phyloP scores from a whole-genome alignment of 208 protist genomes.

The Lotmaria passim region DNA sequence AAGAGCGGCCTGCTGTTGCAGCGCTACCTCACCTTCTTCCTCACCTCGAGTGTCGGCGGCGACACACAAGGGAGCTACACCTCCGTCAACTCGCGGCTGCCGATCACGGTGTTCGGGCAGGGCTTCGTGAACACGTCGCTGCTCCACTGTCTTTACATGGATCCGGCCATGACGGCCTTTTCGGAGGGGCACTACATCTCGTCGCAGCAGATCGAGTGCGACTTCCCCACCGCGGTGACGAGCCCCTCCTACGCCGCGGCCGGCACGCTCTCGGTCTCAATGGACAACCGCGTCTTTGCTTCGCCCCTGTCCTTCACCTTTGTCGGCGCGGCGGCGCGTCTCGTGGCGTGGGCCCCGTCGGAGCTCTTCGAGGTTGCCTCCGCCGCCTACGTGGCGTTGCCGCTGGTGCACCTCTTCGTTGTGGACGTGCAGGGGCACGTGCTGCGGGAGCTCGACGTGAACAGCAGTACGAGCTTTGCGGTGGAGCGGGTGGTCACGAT shows the following conservation, averaged over 20 bases:
- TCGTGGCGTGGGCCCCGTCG: slow-evolving; percentile 10
- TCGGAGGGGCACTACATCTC: slow-evolving; percentile 22
- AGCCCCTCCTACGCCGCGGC: slow-evolving; percentile 9
- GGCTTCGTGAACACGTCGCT: slow-evolving; percentile 14
- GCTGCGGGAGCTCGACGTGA: slow-evolving; percentile 40
- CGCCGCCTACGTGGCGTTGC: slow-evolving; percentile 26
- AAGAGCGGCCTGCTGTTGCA: slow-evolving; percentile 6
- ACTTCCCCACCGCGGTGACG: not conserved
- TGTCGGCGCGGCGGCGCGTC: slow-evolving; percentile 34
- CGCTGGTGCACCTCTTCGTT: slow-evolving; percentile 29
- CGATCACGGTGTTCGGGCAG: slow-evolving; percentile 21
- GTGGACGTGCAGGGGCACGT: slow-evolving; percentile 39
- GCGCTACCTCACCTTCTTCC: slow-evolving; percentile 9
- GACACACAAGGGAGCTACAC: slow-evolving; percentile 21
- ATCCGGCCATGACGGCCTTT: slow-evolving; percentile 7
- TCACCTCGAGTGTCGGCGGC: not conserved
- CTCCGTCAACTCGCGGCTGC: not conserved
- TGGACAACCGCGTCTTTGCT: slow-evolving; percentile 42
- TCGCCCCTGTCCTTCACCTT: slow-evolving; percentile 35
- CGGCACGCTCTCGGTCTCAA: slow-evolving; percentile 33
- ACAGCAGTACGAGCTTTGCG: not conserved
- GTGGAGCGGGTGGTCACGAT: slow-evolving; percentile 37
- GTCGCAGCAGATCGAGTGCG: slow-evolving; percentile 28
- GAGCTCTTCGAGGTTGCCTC: slow-evolving; percentile 15
- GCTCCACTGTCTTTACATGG: slow-evolving; percentile 31